Evolutionary conservation across 768 basidiomycete species (phyloP).

Genomic region (Amanita exitialis): DNA sequence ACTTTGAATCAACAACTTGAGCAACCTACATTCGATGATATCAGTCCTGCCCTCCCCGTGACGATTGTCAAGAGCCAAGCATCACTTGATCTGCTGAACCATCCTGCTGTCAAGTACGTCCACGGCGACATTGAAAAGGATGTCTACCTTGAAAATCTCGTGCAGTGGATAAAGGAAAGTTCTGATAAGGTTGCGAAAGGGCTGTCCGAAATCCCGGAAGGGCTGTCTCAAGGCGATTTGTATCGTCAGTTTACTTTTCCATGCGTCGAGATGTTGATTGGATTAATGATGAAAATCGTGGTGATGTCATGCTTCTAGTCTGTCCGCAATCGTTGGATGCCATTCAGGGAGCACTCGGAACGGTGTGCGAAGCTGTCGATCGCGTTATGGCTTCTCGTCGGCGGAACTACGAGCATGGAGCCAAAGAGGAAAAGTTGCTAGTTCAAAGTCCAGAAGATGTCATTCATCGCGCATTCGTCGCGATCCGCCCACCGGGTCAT

Average conservation of each 20-base stretch:
- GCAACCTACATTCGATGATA: not conserved
- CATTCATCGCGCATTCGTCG: slow-evolving; percentile 59
- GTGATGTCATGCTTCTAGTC: slow-evolving; percentile 31
- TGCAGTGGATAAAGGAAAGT: slow-evolving; percentile 50
- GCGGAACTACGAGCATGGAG: not conserved
- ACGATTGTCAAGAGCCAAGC: slow-evolving; percentile 44
- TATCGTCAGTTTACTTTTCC: slow-evolving; percentile 49
- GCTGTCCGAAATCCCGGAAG: slow-evolving; percentile 67
- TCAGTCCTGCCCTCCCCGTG: slow-evolving; percentile 18
- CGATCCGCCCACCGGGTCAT: slow-evolving; percentile 86
- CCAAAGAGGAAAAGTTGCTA: not conserved
- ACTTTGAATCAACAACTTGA: slow-evolving; percentile 17
- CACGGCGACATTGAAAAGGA: slow-evolving; percentile 65
- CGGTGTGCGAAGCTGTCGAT: slow-evolving; percentile 86
- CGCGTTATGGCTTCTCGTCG: slow-evolving; percentile 28
- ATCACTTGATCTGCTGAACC: slow-evolving; percentile 41
- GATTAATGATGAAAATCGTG: not conserved
- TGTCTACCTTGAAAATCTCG: slow-evolving; percentile 55
- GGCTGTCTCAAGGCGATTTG: slow-evolving; percentile 67
- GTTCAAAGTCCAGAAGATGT: slow-evolving; percentile 4
- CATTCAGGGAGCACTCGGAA: slow-evolving; percentile 72
- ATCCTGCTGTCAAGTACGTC: slow-evolving; percentile 62
- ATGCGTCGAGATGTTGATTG: not conserved
- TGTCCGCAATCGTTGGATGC: slow-evolving; percentile 68
- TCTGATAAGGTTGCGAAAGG: slow-evolving; percentile 48